Evolutionary conservation across 164 flowering plant genomes (phyloP).

Genomic region (Kalanchoe fedtschenkoi): DNA sequence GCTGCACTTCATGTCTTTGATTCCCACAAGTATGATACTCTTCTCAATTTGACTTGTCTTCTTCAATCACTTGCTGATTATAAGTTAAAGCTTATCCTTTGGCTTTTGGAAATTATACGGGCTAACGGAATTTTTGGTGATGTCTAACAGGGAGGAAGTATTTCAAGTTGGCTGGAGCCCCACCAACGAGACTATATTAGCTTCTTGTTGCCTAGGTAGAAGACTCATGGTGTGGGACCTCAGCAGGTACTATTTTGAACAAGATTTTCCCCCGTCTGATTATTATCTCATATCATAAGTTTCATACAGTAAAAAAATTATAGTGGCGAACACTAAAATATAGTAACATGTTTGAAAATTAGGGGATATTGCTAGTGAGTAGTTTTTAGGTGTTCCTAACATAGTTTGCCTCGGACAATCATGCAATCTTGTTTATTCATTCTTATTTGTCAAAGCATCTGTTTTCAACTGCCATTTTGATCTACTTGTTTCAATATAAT

Average conservation of each 20-base stretch:
- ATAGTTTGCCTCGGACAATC: too few species aligned
- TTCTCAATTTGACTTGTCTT: neutral
- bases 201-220: slow-evolving; percentile 93
- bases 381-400: too few species aligned
- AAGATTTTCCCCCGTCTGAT: neutral
- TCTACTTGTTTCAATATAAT: too few species aligned
- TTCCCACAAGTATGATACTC: slow-evolving; percentile 69
- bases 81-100: neutral
- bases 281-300: too few species aligned
- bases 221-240: slow-evolving; percentile 98
- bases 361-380: too few species aligned
- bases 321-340: neutral
- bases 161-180: slow-evolving; percentile 97
- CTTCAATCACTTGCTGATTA: neutral
- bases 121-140: neutral
- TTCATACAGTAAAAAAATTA: too few species aligned
- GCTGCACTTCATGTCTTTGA: slow-evolving; percentile 82
- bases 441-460: too few species aligned
- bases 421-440: too few species aligned
- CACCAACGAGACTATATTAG: slow-evolving; percentile 86
- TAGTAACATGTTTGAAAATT: too few species aligned
- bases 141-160: slow-evolving; percentile 65
- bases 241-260: slow-evolving; percentile 58
- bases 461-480: too few species aligned
- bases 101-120: neutral